Percentiles rank a stretch among this genome's conserved stretches.
Evolutionary conservation across 2,329 filamentous ascomycete species (phyloP).

Genomic region (Rosellinia necatrix): DNA sequence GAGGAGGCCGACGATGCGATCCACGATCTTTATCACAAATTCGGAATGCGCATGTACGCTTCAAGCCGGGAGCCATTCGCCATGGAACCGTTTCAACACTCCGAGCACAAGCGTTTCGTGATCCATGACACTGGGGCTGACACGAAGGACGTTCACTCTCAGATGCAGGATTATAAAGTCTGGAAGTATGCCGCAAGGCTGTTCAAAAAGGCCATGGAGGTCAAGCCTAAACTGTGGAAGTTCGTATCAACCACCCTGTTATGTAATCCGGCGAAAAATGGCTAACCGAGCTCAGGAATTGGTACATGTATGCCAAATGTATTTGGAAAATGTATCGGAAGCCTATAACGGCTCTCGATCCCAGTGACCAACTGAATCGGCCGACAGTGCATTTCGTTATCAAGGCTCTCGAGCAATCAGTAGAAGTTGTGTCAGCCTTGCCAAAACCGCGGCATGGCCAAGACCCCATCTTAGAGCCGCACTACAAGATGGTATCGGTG

Average conservation of each 20-base stretch:
- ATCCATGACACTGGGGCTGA: conserved; percentile 55
- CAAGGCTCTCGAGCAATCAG: conserved; percentile 55
- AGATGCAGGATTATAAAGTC: conserved; percentile 64
- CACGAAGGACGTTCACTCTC: conserved; percentile 57
- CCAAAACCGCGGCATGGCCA: conserved; percentile 61
- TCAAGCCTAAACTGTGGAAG: conserved; percentile 63
- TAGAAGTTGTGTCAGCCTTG: conserved; percentile 55
- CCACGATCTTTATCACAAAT: conserved; percentile 63
- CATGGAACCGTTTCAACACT: conserved; percentile 64
- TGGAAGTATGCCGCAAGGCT: conserved; percentile 64
- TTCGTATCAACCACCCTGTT: conserved; percentile 40
- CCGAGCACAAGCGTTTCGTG: conserved; percentile 61
- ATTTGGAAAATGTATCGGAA: conserved; percentile 68
- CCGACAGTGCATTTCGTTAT: conserved; percentile 51
- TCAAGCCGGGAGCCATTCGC: conserved; percentile 66
- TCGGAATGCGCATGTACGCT: conserved; percentile 65
- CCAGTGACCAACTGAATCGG: conserved; percentile 46
- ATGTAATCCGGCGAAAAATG: neutral
- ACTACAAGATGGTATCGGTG: conserved; percentile 86
- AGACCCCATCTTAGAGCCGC: conserved; percentile 86
- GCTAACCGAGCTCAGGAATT: conserved; percentile 48
- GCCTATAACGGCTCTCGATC: conserved; percentile 49
- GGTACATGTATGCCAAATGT: conserved; percentile 66
- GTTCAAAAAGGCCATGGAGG: conserved; percentile 60
- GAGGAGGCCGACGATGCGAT: conserved; percentile 54